These are phyloP conservation scores for Calonectria hawksworthii DNA, from an alignment of 2,329 filamentous ascomycete genomes.

Conservation along the genomic window DNA sequence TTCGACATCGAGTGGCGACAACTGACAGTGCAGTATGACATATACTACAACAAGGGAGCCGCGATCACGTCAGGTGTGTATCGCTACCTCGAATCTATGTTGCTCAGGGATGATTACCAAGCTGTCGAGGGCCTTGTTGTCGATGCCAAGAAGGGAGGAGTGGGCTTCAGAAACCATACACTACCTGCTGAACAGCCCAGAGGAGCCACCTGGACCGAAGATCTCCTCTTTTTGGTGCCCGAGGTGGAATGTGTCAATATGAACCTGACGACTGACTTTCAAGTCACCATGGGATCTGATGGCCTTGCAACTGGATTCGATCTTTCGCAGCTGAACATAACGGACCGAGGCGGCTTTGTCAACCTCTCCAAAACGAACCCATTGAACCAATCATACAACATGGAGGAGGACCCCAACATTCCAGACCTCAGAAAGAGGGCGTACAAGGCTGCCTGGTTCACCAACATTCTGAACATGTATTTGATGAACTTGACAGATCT, in stretches of 20 bases:
- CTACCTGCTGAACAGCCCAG: slow-evolving; percentile 48
- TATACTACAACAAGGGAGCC: slow-evolving; percentile 48
- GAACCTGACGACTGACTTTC: slow-evolving; percentile 59
- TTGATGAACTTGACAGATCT: slow-evolving; percentile 55
- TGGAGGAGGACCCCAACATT: slow-evolving; percentile 51
- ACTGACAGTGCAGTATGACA: slow-evolving; percentile 47
- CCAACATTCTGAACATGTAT: slow-evolving; percentile 56
- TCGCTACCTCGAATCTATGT: slow-evolving; percentile 39
- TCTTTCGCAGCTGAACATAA: slow-evolving; percentile 47
- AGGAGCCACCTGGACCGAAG: slow-evolving; percentile 61
- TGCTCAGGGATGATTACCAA: slow-evolving; percentile 50
- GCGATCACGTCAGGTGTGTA: slow-evolving; percentile 45
- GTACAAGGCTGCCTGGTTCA: slow-evolving; percentile 59
- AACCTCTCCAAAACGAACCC: slow-evolving; percentile 54
- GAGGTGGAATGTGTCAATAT: slow-evolving; percentile 59
- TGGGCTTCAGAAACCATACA: slow-evolving; percentile 62
- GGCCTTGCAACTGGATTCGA: slow-evolving; percentile 13
- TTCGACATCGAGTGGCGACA: slow-evolving; percentile 46
- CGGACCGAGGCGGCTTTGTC: slow-evolving; percentile 59
- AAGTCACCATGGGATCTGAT: slow-evolving; percentile 37
- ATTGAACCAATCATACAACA: slow-evolving; percentile 43
- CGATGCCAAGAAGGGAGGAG: slow-evolving; percentile 55
- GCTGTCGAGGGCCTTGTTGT: slow-evolving; percentile 60
- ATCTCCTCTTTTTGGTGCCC: slow-evolving; percentile 62
- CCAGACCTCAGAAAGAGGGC: slow-evolving; percentile 56